Evolutionary conservation across 768 basidiomycete genomes (phyloP).

Genomic region (Jaapia argillacea): DNA sequence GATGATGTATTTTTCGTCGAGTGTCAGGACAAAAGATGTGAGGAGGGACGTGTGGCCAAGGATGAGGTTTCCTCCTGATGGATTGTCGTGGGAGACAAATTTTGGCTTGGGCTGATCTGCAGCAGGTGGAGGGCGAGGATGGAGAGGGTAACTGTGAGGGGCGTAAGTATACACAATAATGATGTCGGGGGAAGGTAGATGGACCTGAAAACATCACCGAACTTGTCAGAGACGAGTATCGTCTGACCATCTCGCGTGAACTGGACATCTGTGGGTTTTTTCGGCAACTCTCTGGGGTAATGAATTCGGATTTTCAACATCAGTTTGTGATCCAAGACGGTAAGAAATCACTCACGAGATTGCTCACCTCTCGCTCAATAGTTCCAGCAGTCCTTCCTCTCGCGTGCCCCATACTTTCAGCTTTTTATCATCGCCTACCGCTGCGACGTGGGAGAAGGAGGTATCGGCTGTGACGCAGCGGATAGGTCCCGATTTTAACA

Average conservation of each 20-base stretch:
- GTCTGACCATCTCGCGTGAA: constrained; percentile 53
- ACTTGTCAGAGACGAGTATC: constrained; percentile 86
- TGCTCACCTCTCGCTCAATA: constrained; percentile 54
- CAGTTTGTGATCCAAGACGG: no score
- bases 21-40: constrained; percentile 59
- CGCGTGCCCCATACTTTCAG: constrained; percentile 69
- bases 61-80: constrained; percentile 57
- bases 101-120: constrained; percentile 8
- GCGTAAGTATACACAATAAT: constrained; percentile 2
- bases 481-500: constrained; percentile 44
- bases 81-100: constrained; percentile 54
- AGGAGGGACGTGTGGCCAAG: constrained; percentile 87
- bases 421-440: constrained; percentile 71
- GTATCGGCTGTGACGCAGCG: constrained; percentile 45
- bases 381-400: constrained; percentile 36
- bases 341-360: no score
- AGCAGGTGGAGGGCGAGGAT: constrained; percentile 17
- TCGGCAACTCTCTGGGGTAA: constrained; percentile 59
- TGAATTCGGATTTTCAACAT: not conserved
- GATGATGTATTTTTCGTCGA: constrained; percentile 65
- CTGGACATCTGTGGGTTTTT: constrained; percentile 63
- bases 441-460: constrained; percentile 39
- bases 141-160: constrained; percentile 48
- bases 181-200: not conserved
- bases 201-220: constrained; percentile 87